These are phyloP conservation scores for Amesomyces nigricolor DNA, from an alignment of 2,329 filamentous ascomycete species.

Conservation along the genomic window DNA sequence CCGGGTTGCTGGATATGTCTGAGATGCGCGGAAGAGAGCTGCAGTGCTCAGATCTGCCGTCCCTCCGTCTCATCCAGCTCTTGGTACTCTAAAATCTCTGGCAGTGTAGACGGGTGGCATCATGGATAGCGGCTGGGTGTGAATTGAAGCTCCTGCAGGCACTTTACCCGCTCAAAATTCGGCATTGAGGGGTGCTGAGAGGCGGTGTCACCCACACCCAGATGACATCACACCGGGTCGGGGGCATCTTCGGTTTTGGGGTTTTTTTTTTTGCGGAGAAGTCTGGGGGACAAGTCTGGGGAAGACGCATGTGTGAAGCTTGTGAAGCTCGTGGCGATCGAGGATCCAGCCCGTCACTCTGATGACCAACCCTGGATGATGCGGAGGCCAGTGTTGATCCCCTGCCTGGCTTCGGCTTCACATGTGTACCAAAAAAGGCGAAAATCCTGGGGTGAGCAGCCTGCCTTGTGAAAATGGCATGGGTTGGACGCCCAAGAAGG, in stretches of 20 bases:
- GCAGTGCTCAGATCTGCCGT: neutral
- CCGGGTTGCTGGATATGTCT: neutral
- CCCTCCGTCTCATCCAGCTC: neutral
- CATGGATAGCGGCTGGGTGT: too few relatives aligned
- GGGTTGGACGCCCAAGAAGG: neutral
- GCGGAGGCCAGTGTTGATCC: neutral
- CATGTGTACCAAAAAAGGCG: neutral
- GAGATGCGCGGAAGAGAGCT: neutral
- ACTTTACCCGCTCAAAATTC: too few relatives aligned
- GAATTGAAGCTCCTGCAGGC: too few relatives aligned
- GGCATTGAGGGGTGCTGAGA: too few relatives aligned
- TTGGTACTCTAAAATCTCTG: too few relatives aligned
- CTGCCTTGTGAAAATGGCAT: neutral
- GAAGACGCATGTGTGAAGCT: neutral
- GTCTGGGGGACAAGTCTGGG: neutral
- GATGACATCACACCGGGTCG: too few relatives aligned
- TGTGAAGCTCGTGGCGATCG: neutral
- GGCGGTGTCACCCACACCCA: too few relatives aligned
- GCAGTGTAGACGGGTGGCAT: too few relatives aligned
- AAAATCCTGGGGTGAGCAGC: neutral
- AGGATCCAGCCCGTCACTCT: neutral
- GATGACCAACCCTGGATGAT: neutral
- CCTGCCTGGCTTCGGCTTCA: neutral
- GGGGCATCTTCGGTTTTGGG: too few relatives aligned
- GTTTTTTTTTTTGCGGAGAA: too few relatives aligned